These are phyloP conservation scores for Leishmania tarentolae DNA, from an alignment of 208 protist species.

Conservation along the genomic window DNA sequence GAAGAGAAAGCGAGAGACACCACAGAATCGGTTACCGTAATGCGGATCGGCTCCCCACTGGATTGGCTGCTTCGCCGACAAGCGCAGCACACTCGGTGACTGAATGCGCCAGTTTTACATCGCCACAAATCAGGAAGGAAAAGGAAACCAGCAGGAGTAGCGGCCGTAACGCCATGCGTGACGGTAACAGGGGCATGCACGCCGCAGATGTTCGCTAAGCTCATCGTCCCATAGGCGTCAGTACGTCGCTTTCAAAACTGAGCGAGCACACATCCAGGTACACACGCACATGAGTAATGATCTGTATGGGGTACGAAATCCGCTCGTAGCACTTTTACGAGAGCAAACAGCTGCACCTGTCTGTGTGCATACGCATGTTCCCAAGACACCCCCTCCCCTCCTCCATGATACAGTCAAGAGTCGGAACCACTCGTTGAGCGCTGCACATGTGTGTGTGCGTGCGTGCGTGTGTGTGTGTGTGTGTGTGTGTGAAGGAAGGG, in stretches of 20 bases:
- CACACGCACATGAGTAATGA: neutral
- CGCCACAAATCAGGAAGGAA: conserved; percentile 35
- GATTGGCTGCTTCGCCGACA: conserved; percentile 28
- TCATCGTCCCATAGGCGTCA: neutral
- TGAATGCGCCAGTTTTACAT: conserved; percentile 28
- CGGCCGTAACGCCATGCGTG: neutral
- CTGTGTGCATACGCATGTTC: neutral
- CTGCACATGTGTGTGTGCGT: neutral
- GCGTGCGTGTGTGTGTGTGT: neutral
- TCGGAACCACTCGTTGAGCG: neutral
- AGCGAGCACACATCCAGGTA: neutral
- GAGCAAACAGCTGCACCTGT: neutral
- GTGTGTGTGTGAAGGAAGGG: neutral
- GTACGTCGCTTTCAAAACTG: neutral
- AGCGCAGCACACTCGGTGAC: conserved; percentile 38
- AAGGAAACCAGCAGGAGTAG: neutral
- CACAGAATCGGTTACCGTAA: conserved; percentile 21
- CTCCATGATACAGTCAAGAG: neutral
- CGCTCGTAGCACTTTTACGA: neutral
- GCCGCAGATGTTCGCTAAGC: neutral
- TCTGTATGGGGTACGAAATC: neutral
- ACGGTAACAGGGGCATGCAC: neutral
- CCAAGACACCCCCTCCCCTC: neutral
- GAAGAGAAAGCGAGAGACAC: neutral
- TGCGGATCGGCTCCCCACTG: conserved; percentile 41